Evolutionary conservation across 129 eudicot species (phyloP).

Genomic region (Cynara cardunculus): DNA sequence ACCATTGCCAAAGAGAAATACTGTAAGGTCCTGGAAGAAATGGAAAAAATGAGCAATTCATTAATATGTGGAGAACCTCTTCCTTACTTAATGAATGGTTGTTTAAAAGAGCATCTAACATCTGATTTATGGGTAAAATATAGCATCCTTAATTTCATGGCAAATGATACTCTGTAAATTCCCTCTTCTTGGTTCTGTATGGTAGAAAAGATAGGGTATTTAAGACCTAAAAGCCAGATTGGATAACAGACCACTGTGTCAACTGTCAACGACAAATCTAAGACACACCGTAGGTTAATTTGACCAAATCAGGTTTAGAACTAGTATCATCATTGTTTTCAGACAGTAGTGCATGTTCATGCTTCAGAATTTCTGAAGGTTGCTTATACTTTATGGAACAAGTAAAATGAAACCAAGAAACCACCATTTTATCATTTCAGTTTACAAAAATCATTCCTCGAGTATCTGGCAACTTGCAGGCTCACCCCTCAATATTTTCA

Average conservation of each 20-base stretch:
- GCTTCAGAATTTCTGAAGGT: background rate
- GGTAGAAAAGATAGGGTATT: background rate
- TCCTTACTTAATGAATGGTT: background rate
- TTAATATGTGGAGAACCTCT: slow-evolving; percentile 4
- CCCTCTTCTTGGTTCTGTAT: background rate
- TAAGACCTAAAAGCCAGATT: background rate
- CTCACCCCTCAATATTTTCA: too few species aligned
- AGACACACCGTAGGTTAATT: background rate
- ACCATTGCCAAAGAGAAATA: slow-evolving; percentile 67
- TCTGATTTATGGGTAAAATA: background rate
- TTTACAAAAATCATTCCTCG: background rate
- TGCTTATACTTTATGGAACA: background rate
- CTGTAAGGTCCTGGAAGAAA: slow-evolving; percentile 57
- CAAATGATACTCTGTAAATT: background rate
- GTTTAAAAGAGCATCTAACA: background rate
- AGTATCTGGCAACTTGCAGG: too few species aligned
- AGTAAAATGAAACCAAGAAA: background rate
- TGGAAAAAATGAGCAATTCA: slow-evolving; percentile 4
- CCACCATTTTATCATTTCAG: background rate
- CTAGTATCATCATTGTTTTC: background rate
- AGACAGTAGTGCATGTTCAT: background rate
- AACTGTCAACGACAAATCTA: background rate
- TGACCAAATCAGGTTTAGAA: background rate
- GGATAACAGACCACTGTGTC: background rate
- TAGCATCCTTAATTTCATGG: slow-evolving; percentile 3